Evolutionary conservation across 2,329 filamentous ascomycete species (phyloP), one percentile per base, ranked within the genome.

Genomic region (Phoma sp.): DNA sequence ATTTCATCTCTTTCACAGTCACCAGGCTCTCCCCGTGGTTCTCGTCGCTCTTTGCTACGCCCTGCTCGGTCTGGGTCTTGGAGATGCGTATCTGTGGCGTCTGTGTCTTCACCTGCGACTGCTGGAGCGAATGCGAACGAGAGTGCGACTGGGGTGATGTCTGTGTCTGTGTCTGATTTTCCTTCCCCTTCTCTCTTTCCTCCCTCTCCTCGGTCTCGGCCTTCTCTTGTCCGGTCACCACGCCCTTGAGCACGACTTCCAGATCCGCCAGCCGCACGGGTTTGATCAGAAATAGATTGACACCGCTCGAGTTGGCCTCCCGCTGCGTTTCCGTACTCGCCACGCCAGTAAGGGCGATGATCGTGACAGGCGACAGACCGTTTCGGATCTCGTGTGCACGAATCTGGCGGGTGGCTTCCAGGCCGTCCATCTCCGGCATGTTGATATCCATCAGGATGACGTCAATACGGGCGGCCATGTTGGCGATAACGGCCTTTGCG

Each of bases 281-380:
- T 66, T 84, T 84, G 15, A 83, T 83, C 17, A 85, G 61, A 48
- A 84, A 85, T 7, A 84, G 51, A 55, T 85, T 82, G 6, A 85
- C 75, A 0, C 83, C 83, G 43, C 78, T 81, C 1, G 77, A 79
- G 45, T 82, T 78, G 0, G 82, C 82, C 55, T 84, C 80, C 33
- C 78, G 74, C 44, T 80, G 75, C 0, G 80, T 81, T 46, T 78
- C 78, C 0, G 77, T 74, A 44, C 79, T 82, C 1, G 81, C 82
- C 21, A 84, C 69, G 0, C 82, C 83, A 1, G 82, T 84, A 22
- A 85, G 64, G 0, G 82, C 83, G 40, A 85, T 80, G 25, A 85
- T 78, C 0, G 76, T 79, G 0, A 80, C 77, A 0, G 76, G 77
- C 2, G 71, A 61, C 2, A 80, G 59, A 1, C 68, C 71, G 10